phyloP scores from a whole-genome alignment of 352 stramenopile genomes.

The Pythium angustatum region DNA sequence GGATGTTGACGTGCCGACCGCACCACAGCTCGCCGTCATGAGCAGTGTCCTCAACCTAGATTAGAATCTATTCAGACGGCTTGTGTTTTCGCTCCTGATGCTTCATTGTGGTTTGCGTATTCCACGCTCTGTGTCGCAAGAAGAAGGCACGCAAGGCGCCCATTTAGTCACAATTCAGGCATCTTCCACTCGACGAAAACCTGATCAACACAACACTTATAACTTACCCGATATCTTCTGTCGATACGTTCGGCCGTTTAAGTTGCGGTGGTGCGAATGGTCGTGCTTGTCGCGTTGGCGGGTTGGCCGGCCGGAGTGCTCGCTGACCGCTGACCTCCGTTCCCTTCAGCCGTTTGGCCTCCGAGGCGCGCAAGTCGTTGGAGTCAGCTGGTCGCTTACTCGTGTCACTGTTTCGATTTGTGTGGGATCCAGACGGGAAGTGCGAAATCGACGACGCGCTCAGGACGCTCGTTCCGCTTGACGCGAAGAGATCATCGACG shows the following conservation, averaged over 20 bases:
- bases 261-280: slow-evolving; percentile 52
- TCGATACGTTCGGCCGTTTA: slow-evolving; percentile 68
- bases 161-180: background rate
- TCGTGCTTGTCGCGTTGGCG: background rate
- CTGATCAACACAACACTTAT: background rate
- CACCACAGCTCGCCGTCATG: background rate
- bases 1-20: background rate
- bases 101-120: slow-evolving; percentile 60
- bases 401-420: background rate
- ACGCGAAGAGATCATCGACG: slow-evolving; percentile 30
- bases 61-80: background rate
- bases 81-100: slow-evolving; percentile 43
- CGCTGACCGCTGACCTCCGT: background rate
- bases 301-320: too few species aligned
- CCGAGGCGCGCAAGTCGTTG: background rate
- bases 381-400: slow-evolving; percentile 3
- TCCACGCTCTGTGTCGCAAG: slow-evolving; percentile 53
- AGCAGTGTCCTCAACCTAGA: background rate
- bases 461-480: slow-evolving; percentile 5
- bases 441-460: background rate
- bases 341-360: slow-evolving; percentile 15
- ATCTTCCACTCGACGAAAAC: background rate
- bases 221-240: slow-evolving; percentile 61
- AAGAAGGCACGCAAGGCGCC: background rate
- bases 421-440: background rate